A percentile compares a stretch with the other conserved stretches of the same genome.
These are phyloP conservation scores for Aegilops bicornis DNA, from an alignment of 176 grass and related monocot species.

Conservation along the genomic window DNA sequence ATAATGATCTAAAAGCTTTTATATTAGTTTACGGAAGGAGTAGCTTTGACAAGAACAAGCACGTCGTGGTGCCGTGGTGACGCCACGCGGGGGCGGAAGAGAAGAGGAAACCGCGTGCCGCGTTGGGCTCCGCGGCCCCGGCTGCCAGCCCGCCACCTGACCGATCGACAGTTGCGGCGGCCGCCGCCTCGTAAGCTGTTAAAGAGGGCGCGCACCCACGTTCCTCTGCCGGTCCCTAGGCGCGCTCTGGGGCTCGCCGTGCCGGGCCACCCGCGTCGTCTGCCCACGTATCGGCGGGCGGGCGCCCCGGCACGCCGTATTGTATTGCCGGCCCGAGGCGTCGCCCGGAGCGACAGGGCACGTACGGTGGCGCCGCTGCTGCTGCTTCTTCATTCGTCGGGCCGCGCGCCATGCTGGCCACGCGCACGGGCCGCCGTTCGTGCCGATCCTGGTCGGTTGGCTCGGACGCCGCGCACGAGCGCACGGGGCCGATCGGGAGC, in stretches of 20 bases:
- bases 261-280: not conserved
- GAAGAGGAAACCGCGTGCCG: no score
- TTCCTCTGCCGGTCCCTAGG: not conserved
- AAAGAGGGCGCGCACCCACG: not conserved
- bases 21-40: no score
- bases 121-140: no score
- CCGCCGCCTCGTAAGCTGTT: conserved; percentile 33
- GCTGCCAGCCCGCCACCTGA: conserved; percentile 13
- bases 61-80: not conserved
- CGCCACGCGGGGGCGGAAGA: not conserved
- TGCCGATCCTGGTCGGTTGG: not conserved
- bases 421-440: no score
- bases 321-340: not conserved
- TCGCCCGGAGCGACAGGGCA: not conserved
- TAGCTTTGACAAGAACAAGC: not conserved
- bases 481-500: conserved; percentile 1
- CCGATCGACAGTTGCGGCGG: not conserved
- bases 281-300: not conserved
- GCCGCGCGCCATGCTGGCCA: not conserved
- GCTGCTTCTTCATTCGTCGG: no score
- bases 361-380: no score
- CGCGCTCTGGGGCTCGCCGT: conserved; percentile 1
- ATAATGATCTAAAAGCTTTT: no score
- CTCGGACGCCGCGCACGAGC: not conserved
- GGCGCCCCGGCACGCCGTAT: not conserved